Evolutionary conservation across 495 filamentous ascomycete species (phyloP).

Genomic region (Penicillium roqueforti): DNA sequence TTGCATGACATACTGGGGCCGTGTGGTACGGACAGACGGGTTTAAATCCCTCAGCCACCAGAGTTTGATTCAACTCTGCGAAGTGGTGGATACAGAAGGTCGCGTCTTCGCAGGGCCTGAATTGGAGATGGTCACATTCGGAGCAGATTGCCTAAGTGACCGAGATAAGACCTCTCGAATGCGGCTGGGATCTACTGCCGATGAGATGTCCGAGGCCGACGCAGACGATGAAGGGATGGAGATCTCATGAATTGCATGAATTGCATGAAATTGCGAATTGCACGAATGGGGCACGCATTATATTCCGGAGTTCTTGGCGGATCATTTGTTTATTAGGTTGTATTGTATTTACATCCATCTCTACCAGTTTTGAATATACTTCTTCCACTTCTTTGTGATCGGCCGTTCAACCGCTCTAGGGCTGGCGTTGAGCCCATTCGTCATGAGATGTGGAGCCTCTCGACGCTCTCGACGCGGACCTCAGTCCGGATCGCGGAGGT

Average conservation of each 20-base stretch:
- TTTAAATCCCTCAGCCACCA: conserved; percentile 74
- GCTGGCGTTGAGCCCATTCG: conserved; percentile 6
- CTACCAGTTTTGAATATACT: conserved; percentile 6
- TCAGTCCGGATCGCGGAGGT: conserved; percentile 63
- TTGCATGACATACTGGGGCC: conserved; percentile 90
- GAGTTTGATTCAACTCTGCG: conserved; percentile 83
- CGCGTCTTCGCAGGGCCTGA: conserved; percentile 80
- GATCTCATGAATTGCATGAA: conserved; percentile 37
- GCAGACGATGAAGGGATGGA: conserved; percentile 70
- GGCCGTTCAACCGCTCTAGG: conserved; percentile 24
- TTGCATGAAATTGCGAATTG: conserved; percentile 15
- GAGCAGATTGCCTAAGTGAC: conserved; percentile 52
- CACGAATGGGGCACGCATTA: conserved; percentile 26
- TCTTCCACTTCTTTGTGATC: conserved; percentile 5
- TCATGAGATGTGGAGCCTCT: conserved; percentile 14
- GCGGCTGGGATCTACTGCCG: conserved; percentile 50
- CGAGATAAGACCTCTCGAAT: conserved; percentile 42
- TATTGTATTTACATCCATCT: conserved; percentile 6
- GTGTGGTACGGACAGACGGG: conserved; percentile 81
- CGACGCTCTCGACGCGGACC: conserved; percentile 23
- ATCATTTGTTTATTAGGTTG: not conserved
- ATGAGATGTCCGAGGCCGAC: conserved; percentile 60
- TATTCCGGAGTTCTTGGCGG: conserved; percentile 13
- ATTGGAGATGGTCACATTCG: conserved; percentile 69
- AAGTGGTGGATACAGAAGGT: conserved; percentile 87